These are phyloP conservation scores for Aspergillus niger DNA, from an alignment of 2,329 filamentous ascomycete genomes.

Conservation along the genomic window DNA sequence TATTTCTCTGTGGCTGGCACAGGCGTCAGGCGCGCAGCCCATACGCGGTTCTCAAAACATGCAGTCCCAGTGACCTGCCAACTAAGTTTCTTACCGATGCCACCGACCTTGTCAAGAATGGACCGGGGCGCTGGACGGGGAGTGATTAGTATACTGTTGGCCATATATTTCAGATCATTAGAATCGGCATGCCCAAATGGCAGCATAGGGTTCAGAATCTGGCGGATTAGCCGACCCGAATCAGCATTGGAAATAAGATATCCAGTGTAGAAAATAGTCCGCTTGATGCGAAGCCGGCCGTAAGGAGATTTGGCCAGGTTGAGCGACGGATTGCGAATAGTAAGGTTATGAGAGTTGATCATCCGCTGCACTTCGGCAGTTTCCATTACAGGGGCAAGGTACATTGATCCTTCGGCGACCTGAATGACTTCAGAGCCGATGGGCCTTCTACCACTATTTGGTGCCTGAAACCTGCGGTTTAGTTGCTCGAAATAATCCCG, in stretches of 20 bases:
- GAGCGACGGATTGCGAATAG: slow-evolving; percentile 32
- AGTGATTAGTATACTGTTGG: slow-evolving; percentile 88
- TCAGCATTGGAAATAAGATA: slow-evolving; percentile 78
- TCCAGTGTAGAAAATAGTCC: slow-evolving; percentile 86
- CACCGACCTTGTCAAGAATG: slow-evolving; percentile 81
- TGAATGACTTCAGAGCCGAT: slow-evolving; percentile 81
- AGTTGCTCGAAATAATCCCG: slow-evolving; percentile 79
- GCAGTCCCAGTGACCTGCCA: slow-evolving; percentile 74
- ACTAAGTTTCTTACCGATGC: slow-evolving; percentile 76
- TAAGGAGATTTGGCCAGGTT: slow-evolving; percentile 46
- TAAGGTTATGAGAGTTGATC: slow-evolving; percentile 79
- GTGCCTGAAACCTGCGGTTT: slow-evolving; percentile 61
- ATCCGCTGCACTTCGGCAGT: slow-evolving; percentile 83
- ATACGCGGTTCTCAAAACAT: slow-evolving; percentile 51
- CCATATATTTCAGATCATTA: slow-evolving; percentile 75
- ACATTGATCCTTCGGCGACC: slow-evolving; percentile 73
- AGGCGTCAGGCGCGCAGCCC: slow-evolving; percentile 80
- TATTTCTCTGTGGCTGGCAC: slow-evolving; percentile 66
- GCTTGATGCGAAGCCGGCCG: slow-evolving; percentile 70
- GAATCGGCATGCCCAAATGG: slow-evolving; percentile 62
- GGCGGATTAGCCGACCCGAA: slow-evolving; percentile 67
- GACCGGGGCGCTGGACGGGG: slow-evolving; percentile 71
- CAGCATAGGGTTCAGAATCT: slow-evolving; percentile 61
- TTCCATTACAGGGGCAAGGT: slow-evolving; percentile 75
- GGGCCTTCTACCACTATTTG: slow-evolving; percentile 58